Evolutionary conservation across 2,329 filamentous ascomycete genomes (phyloP).

Genomic region (Arthrinium phaeospermum): DNA sequence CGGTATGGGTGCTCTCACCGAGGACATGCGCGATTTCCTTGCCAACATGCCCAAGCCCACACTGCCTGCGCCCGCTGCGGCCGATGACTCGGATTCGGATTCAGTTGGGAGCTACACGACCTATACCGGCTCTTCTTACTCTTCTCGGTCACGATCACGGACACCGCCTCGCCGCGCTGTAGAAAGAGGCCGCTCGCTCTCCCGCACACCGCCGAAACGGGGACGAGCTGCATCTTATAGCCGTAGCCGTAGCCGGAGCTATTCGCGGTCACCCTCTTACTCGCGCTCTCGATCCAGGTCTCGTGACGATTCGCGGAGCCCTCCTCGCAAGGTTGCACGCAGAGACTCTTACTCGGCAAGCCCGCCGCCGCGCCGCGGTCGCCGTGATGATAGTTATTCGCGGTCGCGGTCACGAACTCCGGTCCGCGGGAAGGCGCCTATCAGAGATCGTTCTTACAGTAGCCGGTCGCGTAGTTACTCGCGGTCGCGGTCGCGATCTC

Average conservation of each 20-base stretch:
- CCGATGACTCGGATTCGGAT: conserved; percentile 68
- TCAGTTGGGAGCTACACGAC: conserved; percentile 82
- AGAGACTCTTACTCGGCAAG: conserved; percentile 33
- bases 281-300: conserved; percentile 46
- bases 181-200: conserved; percentile 44
- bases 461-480: conserved; percentile 23
- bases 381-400: conserved; percentile 30
- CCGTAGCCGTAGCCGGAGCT: conserved; percentile 39
- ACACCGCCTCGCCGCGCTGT: conserved; percentile 44
- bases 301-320: conserved; percentile 36
- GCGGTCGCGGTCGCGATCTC: conserved; percentile 28
- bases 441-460: conserved; percentile 27
- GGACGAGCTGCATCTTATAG: conserved; percentile 39
- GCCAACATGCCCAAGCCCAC: conserved; percentile 89
- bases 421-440: conserved; percentile 10
- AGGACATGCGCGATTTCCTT: conserved; percentile 90
- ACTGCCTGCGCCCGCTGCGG: conserved; percentile 68
- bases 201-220: conserved; percentile 40
- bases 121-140: conserved; percentile 69
- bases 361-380: conserved; percentile 29
- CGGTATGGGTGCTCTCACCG: conserved; percentile 91
- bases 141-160: conserved; percentile 54
- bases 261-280: conserved; percentile 47
- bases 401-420: conserved; percentile 35
- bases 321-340: conserved; percentile 33